Evolutionary conservation across 257 asterid species (phyloP), one percentile per base, ranked within the genome.

Genomic region (Solanum appendiculatum): DNA sequence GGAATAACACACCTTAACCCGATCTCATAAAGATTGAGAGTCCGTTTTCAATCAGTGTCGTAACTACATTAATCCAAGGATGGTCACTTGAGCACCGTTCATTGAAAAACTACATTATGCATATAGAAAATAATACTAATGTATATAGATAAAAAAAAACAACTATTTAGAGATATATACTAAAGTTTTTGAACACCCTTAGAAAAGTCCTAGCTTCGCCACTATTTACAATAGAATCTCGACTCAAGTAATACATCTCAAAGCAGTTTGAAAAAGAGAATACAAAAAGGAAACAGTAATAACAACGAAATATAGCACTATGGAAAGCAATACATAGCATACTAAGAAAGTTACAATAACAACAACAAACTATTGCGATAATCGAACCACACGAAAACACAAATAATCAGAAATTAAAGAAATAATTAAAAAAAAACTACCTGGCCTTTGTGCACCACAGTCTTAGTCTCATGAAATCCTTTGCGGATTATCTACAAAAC

Each of bases 401-500:
- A 69, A 69, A 31, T 31, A 7, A 29, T 68, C 11, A 3, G 9
- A 66, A 66, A 66, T 66, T 14, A 66, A 15, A 66, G 4, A 29
- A 9, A 12, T 29, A n/a, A n/a, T 60, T 0, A 64, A 64, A 25
- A 64, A 25, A 78, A 23, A 81, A n/a, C 60, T 88, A 94, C 98
- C 97, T 40, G 70, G 92, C 98, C 97, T 90, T 95, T 95, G 89
- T 95, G 97, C 92, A 94, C 96, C 86, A 94, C 96, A 39, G 72
- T 89, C 94, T 94, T 95, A 33, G 91, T 93, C 94, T 91, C 90
- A 66, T 93, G 88, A 87, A 95, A 94, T 44, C 94, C 98, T 66
- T 82, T 82, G 4, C 94, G 95, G 80, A 95, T 95, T 80, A 95
- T 78, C 98, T 95, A 92, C 69, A 86, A 88, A 29, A 74, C 88